Evolutionary conservation across 352 stramenopile genomes (phyloP).

Genomic region (Pythium sukuiense): DNA sequence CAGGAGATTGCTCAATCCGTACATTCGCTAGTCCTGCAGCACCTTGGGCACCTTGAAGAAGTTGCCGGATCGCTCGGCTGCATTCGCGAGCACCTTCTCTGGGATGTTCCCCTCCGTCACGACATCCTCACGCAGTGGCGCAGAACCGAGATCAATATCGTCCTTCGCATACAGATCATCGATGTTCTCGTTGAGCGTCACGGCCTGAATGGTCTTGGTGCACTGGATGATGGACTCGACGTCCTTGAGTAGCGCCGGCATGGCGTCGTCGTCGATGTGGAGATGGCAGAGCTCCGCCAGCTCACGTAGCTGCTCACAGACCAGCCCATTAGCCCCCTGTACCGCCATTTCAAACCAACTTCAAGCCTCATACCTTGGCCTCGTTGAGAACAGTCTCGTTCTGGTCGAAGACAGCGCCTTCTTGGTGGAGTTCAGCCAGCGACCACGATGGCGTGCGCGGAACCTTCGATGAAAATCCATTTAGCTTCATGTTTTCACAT

Average conservation of each 20-base stretch:
- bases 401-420: constrained; percentile 41
- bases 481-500: background rate
- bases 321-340: background rate
- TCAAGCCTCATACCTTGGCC: constrained; percentile 39
- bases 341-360: background rate
- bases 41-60: constrained; percentile 89
- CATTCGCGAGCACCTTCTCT: constrained; percentile 76
- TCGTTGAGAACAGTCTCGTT: constrained; percentile 56
- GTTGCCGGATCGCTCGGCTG: constrained; percentile 71
- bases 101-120: constrained; percentile 74
- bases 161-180: constrained; percentile 77
- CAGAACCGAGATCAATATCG: constrained; percentile 50
- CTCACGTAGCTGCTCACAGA: constrained; percentile 52
- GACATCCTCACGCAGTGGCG: constrained; percentile 71
- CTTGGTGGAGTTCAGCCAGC: constrained; percentile 74
- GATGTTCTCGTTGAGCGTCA: constrained; percentile 83
- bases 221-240: constrained; percentile 89
- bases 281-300: constrained; percentile 82
- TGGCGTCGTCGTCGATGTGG: constrained; percentile 69
- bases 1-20: background rate
- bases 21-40: constrained; percentile 55
- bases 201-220: constrained; percentile 82
- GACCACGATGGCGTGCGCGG: constrained; percentile 78
- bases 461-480: constrained; percentile 30
- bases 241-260: constrained; percentile 71